These are phyloP conservation scores for Penicillium sp. DNA, from an alignment of 2,329 filamentous ascomycete species.

Conservation along the genomic window DNA sequence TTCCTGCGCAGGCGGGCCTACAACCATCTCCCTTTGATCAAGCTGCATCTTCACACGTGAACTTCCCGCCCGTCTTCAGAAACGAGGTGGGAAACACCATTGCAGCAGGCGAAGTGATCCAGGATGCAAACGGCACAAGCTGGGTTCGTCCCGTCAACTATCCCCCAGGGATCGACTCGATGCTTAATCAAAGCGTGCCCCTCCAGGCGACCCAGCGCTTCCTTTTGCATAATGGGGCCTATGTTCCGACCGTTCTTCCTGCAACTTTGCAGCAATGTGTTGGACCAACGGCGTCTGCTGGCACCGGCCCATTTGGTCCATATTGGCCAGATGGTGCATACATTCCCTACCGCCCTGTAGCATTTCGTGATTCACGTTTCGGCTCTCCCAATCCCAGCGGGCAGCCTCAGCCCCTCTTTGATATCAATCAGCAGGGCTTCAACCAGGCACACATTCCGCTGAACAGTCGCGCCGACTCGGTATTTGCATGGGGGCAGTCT, in stretches of 20 bases:
- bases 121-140: slow-evolving; percentile 34
- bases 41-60: slow-evolving; percentile 31
- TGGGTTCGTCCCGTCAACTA: slow-evolving; percentile 45
- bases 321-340: slow-evolving; percentile 62
- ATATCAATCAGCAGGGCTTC: slow-evolving; percentile 29
- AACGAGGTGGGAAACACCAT: slow-evolving; percentile 30
- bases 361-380: slow-evolving; percentile 52
- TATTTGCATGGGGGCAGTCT: slow-evolving; percentile 32
- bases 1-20: slow-evolving; percentile 31
- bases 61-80: slow-evolving; percentile 40
- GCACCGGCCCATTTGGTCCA: slow-evolving; percentile 55
- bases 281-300: slow-evolving; percentile 56
- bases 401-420: slow-evolving; percentile 26
- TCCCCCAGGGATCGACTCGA: slow-evolving; percentile 55
- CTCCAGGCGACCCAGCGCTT: slow-evolving; percentile 39
- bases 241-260: slow-evolving; percentile 57
- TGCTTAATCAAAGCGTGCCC: slow-evolving; percentile 55
- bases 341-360: slow-evolving; percentile 57
- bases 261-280: slow-evolving; percentile 55
- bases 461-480: slow-evolving; percentile 24
- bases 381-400: slow-evolving; percentile 25
- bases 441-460: slow-evolving; percentile 26
- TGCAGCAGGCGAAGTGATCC: slow-evolving; percentile 28
- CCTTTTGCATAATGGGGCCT: slow-evolving; percentile 46
- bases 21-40: slow-evolving; percentile 29